Conservation (phyloP, 495 filamentous ascomycete species). For the Daldinia grandis region DNA sequence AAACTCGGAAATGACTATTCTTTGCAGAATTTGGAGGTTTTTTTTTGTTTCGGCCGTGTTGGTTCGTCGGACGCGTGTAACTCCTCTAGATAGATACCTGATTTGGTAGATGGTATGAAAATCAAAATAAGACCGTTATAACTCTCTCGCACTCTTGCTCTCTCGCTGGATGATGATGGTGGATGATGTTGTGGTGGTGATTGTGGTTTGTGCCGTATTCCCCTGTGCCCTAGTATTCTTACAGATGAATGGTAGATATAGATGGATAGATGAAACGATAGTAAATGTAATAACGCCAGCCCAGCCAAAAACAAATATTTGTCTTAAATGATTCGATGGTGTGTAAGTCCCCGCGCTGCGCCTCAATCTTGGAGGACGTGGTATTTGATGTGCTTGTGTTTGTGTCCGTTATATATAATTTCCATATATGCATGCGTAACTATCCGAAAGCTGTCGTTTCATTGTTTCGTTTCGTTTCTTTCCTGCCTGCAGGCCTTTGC, state of each 20-base stretch:
- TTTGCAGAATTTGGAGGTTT: constrained; percentile 4
- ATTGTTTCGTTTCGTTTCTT: neutral
- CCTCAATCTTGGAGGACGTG: constrained; percentile 10
- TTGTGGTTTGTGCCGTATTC: constrained; percentile 2
- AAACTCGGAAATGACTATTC: neutral
- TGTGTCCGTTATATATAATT: neutral
- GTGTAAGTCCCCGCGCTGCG: neutral
- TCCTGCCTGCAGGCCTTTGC: neutral
- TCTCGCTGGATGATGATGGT: neutral
- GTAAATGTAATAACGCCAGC: neutral
- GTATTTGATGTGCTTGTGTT: neutral
- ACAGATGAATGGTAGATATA: neutral
- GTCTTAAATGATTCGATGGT: neutral
- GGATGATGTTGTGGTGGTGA: neutral
- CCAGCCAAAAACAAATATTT: neutral
- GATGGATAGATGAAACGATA: neutral
- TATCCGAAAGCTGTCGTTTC: neutral
- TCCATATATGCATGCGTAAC: neutral
- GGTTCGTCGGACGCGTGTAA: neutral
- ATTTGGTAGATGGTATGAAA: neutral
- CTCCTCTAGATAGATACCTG: neutral
- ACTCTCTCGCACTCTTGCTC: neutral
- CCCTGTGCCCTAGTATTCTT: constrained; percentile 2
- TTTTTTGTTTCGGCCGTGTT: neutral
- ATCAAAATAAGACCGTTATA: neutral